phyloP scores from a whole-genome alignment of 805 yeast species.

The Starmera pachycereana region DNA sequence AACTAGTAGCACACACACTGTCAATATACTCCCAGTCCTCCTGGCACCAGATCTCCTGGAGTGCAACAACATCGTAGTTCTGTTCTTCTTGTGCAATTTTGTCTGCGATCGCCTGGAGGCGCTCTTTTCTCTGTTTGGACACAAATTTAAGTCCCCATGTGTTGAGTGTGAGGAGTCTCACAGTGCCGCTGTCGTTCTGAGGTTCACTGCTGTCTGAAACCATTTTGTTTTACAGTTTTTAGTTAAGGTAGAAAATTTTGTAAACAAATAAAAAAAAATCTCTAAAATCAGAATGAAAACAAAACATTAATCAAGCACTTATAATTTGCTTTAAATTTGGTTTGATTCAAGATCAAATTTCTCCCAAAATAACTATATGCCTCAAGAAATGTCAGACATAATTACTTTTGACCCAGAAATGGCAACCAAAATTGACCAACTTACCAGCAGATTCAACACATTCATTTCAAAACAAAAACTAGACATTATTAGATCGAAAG shows the following conservation, averaged over 20 bases:
- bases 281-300: no score
- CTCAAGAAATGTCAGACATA: no score
- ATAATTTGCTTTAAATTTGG: no score
- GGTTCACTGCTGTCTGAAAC: not conserved
- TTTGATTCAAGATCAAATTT: no score
- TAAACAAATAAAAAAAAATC: no score
- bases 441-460: slow-evolving; percentile 27
- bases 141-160: slow-evolving; percentile 88
- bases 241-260: no score
- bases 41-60: slow-evolving; percentile 92
- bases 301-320: no score
- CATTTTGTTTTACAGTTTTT: no score
- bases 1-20: slow-evolving; percentile 30
- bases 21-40: slow-evolving; percentile 70
- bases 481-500: slow-evolving; percentile 23
- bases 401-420: slow-evolving; percentile 24
- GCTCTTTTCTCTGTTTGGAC: slow-evolving; percentile 53
- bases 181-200: slow-evolving; percentile 1
- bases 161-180: slow-evolving; percentile 58
- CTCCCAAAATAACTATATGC: no score
- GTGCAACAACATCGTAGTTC: slow-evolving; percentile 72
- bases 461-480: slow-evolving; percentile 24
- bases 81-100: slow-evolving; percentile 34
- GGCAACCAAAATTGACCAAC: slow-evolving; percentile 26
- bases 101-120: slow-evolving; percentile 69